These are phyloP conservation scores for Agaricales sp. DNA, from an alignment of 1,284 basidiomycete species.

Conservation along the genomic window DNA sequence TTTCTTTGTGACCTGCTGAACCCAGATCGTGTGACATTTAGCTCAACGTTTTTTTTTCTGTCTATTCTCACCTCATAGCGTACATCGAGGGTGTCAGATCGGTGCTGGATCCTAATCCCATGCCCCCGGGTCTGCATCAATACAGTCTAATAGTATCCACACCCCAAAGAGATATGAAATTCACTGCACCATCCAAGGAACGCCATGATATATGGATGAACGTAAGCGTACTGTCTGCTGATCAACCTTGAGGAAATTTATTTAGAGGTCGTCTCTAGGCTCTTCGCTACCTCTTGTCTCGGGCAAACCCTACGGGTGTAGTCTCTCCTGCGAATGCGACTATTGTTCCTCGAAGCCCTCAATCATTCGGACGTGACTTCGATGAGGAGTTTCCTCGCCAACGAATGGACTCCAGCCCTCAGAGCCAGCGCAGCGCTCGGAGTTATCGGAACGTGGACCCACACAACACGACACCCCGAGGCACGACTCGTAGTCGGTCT, in stretches of 20 bases:
- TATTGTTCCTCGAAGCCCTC: conserved; percentile 41
- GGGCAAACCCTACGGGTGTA: conserved; percentile 40
- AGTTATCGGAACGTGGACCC: conserved; percentile 46
- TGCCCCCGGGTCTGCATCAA: conserved; percentile 87
- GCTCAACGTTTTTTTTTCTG: conserved; percentile 4
- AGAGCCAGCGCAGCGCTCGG: conserved; percentile 57
- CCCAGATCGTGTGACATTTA: too few relatives aligned
- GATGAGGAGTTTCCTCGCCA: conserved; percentile 41
- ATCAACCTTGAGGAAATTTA: conserved; percentile 6
- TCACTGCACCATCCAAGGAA: conserved; percentile 90
- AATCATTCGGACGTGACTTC: conserved; percentile 36
- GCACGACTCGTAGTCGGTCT: conserved; percentile 56
- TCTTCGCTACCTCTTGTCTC: conserved; percentile 71
- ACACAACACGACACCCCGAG: conserved; percentile 67
- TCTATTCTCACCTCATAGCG: conserved; percentile 40
- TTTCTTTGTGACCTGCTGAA: conserved; percentile 15
- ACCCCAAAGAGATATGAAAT: conserved; percentile 92
- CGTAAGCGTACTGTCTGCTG: conserved; percentile 34
- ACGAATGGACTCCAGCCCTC: conserved; percentile 44
- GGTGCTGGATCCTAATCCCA: conserved; percentile 86
- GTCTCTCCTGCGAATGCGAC: conserved; percentile 33
- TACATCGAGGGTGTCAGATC: conserved; percentile 89
- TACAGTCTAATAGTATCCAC: conserved; percentile 93
- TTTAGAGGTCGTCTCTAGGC: conserved; percentile 39
- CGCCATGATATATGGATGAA: conserved; percentile 95